A percentile compares a stretch with the other conserved stretches of the same genome.
Conservation (phyloP, 1,139 yeast species). For the Suhomyces terraborum region DNA sequence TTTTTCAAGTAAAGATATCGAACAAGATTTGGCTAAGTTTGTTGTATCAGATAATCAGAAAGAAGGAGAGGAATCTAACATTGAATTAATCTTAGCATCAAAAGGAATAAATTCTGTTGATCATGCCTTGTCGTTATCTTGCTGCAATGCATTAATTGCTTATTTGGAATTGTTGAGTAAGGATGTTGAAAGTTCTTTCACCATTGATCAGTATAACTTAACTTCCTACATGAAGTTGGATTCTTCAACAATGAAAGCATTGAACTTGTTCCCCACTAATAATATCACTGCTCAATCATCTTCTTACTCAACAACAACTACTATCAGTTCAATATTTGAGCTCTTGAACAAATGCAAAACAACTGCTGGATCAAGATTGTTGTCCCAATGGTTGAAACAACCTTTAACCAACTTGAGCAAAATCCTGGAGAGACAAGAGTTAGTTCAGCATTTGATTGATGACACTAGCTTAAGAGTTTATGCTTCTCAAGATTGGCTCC, state of each 20-base stretch:
- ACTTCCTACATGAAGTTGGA: constrained; percentile 84
- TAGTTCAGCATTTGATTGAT: constrained; percentile 72
- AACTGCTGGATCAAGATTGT: constrained; percentile 77
- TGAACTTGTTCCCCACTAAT: constrained; percentile 72
- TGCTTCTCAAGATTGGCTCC: constrained; percentile 67
- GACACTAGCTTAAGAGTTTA: constrained; percentile 67
- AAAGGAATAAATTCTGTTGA: constrained; percentile 51
- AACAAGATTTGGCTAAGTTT: constrained; percentile 65
- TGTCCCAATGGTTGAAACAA: constrained; percentile 94
- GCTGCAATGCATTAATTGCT: constrained; percentile 63
- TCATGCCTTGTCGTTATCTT: constrained; percentile 36
- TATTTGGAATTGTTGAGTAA: constrained; percentile 66
- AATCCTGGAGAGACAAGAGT: constrained; percentile 67
- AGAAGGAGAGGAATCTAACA: constrained; percentile 29
- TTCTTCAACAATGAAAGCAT: constrained; percentile 83
- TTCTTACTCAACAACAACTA: constrained; percentile 29
- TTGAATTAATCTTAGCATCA: constrained; percentile 60
- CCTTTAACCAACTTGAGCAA: constrained; percentile 69
- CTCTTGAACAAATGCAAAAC: constrained; percentile 86
- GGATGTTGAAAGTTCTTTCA: constrained; percentile 43
- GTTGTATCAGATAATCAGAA: constrained; percentile 21
- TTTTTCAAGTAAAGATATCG: constrained; percentile 64
- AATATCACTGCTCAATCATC: constrained; percentile 41
- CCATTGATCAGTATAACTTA: constrained; percentile 67
- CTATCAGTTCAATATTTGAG: constrained; percentile 66